Evolutionary conservation across 495 filamentous ascomycete species (phyloP), one percentile per base, ranked within the genome.

Genomic region (Hypomontagnella submonticulosa): DNA sequence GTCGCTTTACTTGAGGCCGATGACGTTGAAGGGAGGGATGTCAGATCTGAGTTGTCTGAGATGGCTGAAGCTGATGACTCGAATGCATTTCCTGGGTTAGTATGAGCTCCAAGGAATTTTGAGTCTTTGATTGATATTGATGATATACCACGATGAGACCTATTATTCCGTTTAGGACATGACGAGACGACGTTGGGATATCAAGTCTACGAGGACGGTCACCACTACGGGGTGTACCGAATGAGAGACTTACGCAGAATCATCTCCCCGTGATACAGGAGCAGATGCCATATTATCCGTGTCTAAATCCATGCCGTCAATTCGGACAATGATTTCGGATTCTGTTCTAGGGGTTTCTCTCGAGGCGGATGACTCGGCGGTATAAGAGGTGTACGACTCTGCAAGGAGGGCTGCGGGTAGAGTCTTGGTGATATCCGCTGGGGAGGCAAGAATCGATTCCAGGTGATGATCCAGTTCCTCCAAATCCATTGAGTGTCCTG

Each of bases 1-100:
- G 84, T 86, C 47, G 80, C 82, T 73, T 85, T 85, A 71, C 84
- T 86, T 49, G 83, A 84, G 15, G 73, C 66, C 46, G 61, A 61
- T 58, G 57, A 61, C 13, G 79, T 79, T 2, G 76, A 75, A n/a
- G 78, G 75, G 9, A 66, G 58, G 4, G 83, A 82, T 37, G 79
- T 80, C 12, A 73, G 59, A 13, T 84, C 82, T 30, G 80, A 84
- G 10, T 73, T 70, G 4, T 81, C 78, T 61, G 79, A 75, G 34
- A 72, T 30, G 30, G 64, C 61, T 8, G 72, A 73, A 3, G 56
- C 50, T 34, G 74, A 73, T 23, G 74, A 76, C 44, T 67, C 66
- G 61, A 76, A 66, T 19, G 74, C 70, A 23, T 69, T 66, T 43
- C 56, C 57, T 30, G 56, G 40, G 11, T 61, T 61, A 20, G 32